phyloP scores from a whole-genome alignment of 768 basidiomycete genomes.

The Tephrocybe rancida region DNA sequence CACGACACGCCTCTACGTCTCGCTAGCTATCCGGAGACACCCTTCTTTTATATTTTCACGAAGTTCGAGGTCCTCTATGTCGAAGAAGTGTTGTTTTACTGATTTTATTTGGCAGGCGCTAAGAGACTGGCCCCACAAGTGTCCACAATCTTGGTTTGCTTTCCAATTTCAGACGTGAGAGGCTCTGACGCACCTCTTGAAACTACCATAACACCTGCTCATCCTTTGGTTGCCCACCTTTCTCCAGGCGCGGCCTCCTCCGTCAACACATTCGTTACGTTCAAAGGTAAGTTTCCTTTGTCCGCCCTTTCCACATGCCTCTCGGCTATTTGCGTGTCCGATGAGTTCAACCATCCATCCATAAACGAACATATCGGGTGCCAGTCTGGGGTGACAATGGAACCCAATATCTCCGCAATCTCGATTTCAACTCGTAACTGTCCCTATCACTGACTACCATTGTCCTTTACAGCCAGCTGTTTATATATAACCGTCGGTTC shows the following conservation, averaged over 20 bases:
- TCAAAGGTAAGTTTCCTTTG: slow-evolving; percentile 45
- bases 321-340: slow-evolving; percentile 8
- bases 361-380: slow-evolving; percentile 11
- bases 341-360: slow-evolving; percentile 1
- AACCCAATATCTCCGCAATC: slow-evolving; percentile 18
- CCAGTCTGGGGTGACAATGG: slow-evolving; percentile 24
- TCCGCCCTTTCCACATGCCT: slow-evolving; percentile 7
- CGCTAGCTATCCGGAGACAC: slow-evolving; percentile 25
- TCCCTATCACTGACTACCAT: slow-evolving; percentile 25
- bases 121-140: slow-evolving; percentile 53
- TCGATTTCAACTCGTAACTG: slow-evolving; percentile 19
- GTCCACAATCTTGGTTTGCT: slow-evolving; percentile 46
- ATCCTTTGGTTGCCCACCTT: slow-evolving; percentile 20
- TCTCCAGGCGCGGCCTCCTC: slow-evolving; percentile 72
- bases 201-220: slow-evolving; percentile 17
- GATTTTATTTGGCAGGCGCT: slow-evolving; percentile 36
- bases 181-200: slow-evolving; percentile 25
- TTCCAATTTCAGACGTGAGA: slow-evolving; percentile 42
- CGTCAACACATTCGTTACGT: slow-evolving; percentile 61
- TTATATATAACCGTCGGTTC: slow-evolving; percentile 29
- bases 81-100: slow-evolving; percentile 14
- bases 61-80: slow-evolving; percentile 15
- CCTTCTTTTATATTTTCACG: slow-evolving; percentile 24
- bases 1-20: slow-evolving; percentile 13
- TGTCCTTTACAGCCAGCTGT: slow-evolving; percentile 30